phyloP scores from a whole-genome alignment of 306 rosid genomes.

The Quercus berberidifolia region DNA sequence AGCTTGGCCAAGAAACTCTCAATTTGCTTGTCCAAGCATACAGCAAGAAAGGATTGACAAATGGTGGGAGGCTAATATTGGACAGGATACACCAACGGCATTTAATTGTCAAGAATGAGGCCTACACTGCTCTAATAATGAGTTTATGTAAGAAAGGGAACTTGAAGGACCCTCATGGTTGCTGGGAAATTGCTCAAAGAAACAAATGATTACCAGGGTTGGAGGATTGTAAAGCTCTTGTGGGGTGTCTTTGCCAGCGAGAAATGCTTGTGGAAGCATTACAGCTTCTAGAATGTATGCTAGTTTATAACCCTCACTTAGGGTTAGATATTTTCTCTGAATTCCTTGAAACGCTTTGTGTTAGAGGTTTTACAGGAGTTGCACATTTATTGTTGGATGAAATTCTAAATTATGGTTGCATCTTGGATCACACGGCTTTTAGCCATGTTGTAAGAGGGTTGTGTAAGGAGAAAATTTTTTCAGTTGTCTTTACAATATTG shows the following conservation, averaged over 20 bases:
- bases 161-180: slow-evolving; percentile 43
- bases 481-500: slow-evolving; percentile 49
- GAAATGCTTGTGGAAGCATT: slow-evolving; percentile 52
- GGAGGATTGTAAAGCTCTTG: slow-evolving; percentile 48
- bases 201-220: slow-evolving; percentile 55
- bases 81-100: slow-evolving; percentile 51
- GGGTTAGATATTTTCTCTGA: slow-evolving; percentile 44
- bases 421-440: slow-evolving; percentile 44
- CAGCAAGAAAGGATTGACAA: slow-evolving; percentile 55
- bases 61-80: slow-evolving; percentile 43
- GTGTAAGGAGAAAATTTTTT: slow-evolving; percentile 39
- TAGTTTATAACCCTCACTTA: slow-evolving; percentile 42
- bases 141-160: slow-evolving; percentile 65
- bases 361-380: slow-evolving; percentile 35
- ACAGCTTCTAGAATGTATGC: slow-evolving; percentile 62
- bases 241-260: slow-evolving; percentile 42
- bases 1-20: slow-evolving; percentile 54
- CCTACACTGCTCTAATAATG: slow-evolving; percentile 49
- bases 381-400: slow-evolving; percentile 51
- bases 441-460: slow-evolving; percentile 53
- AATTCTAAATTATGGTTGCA: slow-evolving; percentile 34
- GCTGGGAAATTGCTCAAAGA: slow-evolving; percentile 54
- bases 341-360: slow-evolving; percentile 52
- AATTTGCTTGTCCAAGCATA: slow-evolving; percentile 63
- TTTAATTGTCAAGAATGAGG: slow-evolving; percentile 43